Base-by-base conservation (phyloP, 805 yeast species). In the Starmerella powellii region DNA sequence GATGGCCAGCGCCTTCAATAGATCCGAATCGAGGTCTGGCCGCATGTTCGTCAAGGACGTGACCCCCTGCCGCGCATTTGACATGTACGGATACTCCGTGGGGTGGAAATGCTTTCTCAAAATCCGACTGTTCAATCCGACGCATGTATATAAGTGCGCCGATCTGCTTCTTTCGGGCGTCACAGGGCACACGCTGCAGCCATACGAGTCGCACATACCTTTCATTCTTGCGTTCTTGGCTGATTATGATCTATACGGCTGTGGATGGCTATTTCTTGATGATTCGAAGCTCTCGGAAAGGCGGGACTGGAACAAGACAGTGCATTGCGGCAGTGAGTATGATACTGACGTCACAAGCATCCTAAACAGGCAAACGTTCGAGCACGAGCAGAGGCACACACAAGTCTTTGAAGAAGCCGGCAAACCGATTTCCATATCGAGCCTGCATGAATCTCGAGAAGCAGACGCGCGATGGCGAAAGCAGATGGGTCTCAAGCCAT, bases 201-300 rank as follows among this genome's bases (percentile, higher is more conserved):
- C 78, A 0, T 83, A 65, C 57, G 98, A 91, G 54, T 67, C 86
- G 0, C 97, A 91, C 55, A 68, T 88, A 11, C 86, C 95, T 0
- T 80, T 67, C 51, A 55, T 73, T 1, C 59, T 84, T 6, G 96
- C 91, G 55, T 85, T 88, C 55, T 58, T 84, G 21, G 67, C 81
- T 0, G 98, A 91, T 56, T 85, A 71, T 60, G 87, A 88, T 55
- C 60, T 88, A 24, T 83, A 70, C 56, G 93, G 95, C 1, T 83
- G 95, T 59, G 76, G 78, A 4, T 83, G 94, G 88, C 46, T 87
- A 18, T 62, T 68, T 15, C 43, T 78, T 1, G 43, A 24, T 30
- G 38, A 30, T 41, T 19, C 31, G 34, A 19, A 18, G 17, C 13
- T 2, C 13, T 8, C 17, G 2, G 24, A 21, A 28, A 34, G 49